phyloP scores from a whole-genome alignment of 2,329 filamentous ascomycete genomes.

The Pseudopyricularia cyperi region DNA sequence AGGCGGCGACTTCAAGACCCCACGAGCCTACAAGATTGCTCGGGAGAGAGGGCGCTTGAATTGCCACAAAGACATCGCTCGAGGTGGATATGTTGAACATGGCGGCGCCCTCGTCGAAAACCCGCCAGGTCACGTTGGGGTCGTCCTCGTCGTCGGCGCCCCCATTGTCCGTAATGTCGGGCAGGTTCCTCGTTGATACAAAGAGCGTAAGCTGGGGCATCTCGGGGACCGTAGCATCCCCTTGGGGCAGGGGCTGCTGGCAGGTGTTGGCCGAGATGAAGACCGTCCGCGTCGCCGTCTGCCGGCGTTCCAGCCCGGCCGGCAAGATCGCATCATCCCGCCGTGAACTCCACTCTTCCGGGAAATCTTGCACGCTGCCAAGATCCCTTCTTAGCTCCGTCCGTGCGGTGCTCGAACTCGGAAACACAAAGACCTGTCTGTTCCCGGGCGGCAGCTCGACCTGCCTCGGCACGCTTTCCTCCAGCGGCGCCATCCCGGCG shows the following conservation, averaged over 20 bases:
- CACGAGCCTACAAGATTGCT: slow-evolving; percentile 52
- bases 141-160: slow-evolving; percentile 38
- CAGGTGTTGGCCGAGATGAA: slow-evolving; percentile 85
- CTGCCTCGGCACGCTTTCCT: slow-evolving; percentile 50
- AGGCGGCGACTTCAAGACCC: slow-evolving; percentile 71
- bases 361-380: slow-evolving; percentile 10
- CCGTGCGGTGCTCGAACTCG: slow-evolving; percentile 24
- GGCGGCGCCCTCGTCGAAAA: slow-evolving; percentile 57
- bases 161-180: slow-evolving; percentile 15
- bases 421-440: slow-evolving; percentile 52
- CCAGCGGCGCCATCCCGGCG: slow-evolving; percentile 31
- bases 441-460: slow-evolving; percentile 50
- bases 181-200: slow-evolving; percentile 57
- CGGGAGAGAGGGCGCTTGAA: slow-evolving; percentile 57
- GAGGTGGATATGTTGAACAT: slow-evolving; percentile 48
- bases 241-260: slow-evolving; percentile 51
- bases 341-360: slow-evolving; percentile 7
- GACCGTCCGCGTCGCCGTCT: slow-evolving; percentile 33
- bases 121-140: slow-evolving; percentile 26
- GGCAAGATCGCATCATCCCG: not conserved
- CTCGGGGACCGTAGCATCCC: slow-evolving; percentile 22
- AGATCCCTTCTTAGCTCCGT: slow-evolving; percentile 12
- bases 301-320: slow-evolving; percentile 8
- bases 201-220: slow-evolving; percentile 67
- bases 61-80: slow-evolving; percentile 60